Conservation (phyloP, 2,329 filamentous ascomycete species). For the Hyphodiscus sp. region DNA sequence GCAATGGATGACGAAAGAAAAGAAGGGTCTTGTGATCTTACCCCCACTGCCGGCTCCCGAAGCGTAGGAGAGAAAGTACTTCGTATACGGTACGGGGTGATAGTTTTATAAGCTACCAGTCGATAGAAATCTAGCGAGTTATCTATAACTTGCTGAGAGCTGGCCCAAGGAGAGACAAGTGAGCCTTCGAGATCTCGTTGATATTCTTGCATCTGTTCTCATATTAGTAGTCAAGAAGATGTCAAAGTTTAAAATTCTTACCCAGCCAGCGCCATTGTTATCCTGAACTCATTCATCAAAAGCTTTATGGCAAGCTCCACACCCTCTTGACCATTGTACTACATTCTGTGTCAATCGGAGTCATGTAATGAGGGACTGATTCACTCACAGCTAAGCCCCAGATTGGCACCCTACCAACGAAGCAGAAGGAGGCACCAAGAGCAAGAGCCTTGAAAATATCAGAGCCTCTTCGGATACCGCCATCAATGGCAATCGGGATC, state of each 20-base stretch:
- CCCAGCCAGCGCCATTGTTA: slow-evolving; percentile 8
- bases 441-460: slow-evolving; percentile 60
- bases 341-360: background rate
- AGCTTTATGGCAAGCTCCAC: slow-evolving; percentile 51
- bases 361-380: background rate
- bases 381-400: slow-evolving; percentile 43
- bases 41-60: background rate
- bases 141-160: slow-evolving; percentile 6
- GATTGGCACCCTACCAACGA: slow-evolving; percentile 52
- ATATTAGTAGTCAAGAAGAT: background rate
- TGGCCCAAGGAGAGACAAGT: slow-evolving; percentile 5
- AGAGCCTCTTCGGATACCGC: slow-evolving; percentile 53
- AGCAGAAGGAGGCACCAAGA: slow-evolving; percentile 56
- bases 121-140: background rate
- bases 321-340: slow-evolving; percentile 46
- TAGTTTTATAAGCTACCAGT: too few species aligned
- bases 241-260: background rate
- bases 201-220: slow-evolving; percentile 4
- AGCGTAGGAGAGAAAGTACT: background rate
- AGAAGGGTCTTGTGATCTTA: slow-evolving; percentile 33
- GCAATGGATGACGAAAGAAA: slow-evolving; percentile 37
- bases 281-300: slow-evolving; percentile 8
- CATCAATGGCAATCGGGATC: slow-evolving; percentile 53
- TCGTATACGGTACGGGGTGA: too few species aligned
- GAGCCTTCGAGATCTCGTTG: slow-evolving; percentile 8